Evolutionary conservation across 2,329 filamentous ascomycete genomes (phyloP).

Genomic region (Periconia digitata): DNA sequence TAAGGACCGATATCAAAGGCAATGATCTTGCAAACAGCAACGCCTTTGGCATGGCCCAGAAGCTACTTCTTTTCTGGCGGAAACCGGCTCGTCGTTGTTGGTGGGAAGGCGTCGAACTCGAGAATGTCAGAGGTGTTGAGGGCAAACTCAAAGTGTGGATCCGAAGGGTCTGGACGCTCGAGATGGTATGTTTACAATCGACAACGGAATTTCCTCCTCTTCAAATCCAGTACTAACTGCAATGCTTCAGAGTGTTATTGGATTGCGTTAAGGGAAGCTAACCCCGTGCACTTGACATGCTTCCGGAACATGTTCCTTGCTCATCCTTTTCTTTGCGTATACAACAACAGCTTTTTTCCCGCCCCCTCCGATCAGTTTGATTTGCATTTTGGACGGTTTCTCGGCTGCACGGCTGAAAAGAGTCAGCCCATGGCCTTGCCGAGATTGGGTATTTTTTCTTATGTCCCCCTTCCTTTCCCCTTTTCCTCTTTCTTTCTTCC

Average conservation of each 20-base stretch:
- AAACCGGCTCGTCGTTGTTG: slow-evolving; percentile 95
- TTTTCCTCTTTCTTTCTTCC: too few species aligned
- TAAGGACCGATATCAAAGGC: slow-evolving; percentile 85
- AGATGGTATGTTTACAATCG: slow-evolving; percentile 66
- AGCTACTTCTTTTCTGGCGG: slow-evolving; percentile 94
- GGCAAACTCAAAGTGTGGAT: slow-evolving; percentile 98
- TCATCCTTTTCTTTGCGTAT: background rate
- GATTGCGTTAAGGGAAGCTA: slow-evolving; percentile 62
- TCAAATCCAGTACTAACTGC: slow-evolving; percentile 21
- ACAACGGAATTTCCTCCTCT: too few species aligned
- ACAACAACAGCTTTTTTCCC: background rate
- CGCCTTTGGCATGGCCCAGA: slow-evolving; percentile 96
- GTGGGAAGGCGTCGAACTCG: slow-evolving; percentile 97
- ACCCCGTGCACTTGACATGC: too few species aligned
- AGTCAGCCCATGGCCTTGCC: background rate
- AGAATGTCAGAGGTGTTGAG: slow-evolving; percentile 85
- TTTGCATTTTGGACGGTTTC: too few species aligned
- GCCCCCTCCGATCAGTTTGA: too few species aligned
- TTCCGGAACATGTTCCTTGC: background rate
- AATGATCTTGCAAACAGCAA: slow-evolving; percentile 73
- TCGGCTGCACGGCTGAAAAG: too few species aligned
- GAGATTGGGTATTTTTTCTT: background rate
- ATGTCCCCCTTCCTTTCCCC: background rate
- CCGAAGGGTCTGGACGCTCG: slow-evolving; percentile 93
- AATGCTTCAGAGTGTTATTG: slow-evolving; percentile 71